Base-by-base conservation (phyloP, 371 early-diverging fungal species). In the Mucor sp. region DNA sequence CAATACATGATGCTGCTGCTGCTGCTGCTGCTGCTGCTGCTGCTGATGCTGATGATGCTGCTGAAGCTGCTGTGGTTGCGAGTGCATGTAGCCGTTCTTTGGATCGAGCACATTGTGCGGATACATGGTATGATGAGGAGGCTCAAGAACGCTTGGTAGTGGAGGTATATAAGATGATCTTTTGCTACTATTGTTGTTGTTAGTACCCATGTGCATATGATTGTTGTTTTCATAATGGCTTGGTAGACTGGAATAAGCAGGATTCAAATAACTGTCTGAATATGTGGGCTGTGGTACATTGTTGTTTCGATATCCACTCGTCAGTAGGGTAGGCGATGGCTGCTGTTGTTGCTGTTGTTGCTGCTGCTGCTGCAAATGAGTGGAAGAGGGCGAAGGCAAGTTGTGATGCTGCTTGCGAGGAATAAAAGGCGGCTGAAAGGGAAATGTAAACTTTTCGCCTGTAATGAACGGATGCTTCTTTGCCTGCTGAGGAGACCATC, bases 401-500 rank as follows among this genome's bases (percentile, higher is more conserved):
- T 50, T 30, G 21, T 58, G 68, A 23, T 68, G 62, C 59, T 71
- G 75, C 30, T 75, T 76, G 15, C 74, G 67, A 14, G 78, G 78
- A 56, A 76, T 76, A 65, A 70, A 78, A 9, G 80, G 76, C 21
- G 83, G 83, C 41, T 74, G 76, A 55, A 80, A 83, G 3, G 78
- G 83, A 25, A 66, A 72, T 8, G 71, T 77, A 47, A 89, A 94
- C 21, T 83, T 81, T 70, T 94, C 92, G 4, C 95, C 95, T 0
- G 97, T 96, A 39, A 98, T 93, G 68, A 99, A 98, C 8, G 99
- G 99, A 70, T 99, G 99, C 72, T 90, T 75, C 30, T 89, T 85
- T 3, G 99, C 99, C 75, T 99, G 97, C 47, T 93, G 94, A 2
- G 99, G 97, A 1, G 95, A 91, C 96, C 96, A 96, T 57, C 99